Base-by-base conservation (phyloP, 1,284 basidiomycete genomes). In the Ustilago cynodontis region DNA sequence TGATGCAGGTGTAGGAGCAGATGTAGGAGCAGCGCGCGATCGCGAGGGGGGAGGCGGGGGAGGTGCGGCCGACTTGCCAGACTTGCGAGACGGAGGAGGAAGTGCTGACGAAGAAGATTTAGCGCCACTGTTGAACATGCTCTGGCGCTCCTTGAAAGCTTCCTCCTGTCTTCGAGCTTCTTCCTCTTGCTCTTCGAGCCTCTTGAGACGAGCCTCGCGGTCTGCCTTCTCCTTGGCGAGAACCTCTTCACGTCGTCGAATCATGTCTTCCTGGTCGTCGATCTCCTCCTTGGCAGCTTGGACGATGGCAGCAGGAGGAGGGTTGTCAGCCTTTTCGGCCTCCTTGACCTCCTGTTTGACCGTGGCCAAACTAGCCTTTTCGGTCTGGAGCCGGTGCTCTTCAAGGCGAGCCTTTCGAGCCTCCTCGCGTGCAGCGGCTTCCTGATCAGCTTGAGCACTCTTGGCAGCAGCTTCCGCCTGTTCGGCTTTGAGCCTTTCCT, bases 371-470 rank as follows among this genome's bases (percentile, higher is more conserved):
- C 75, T 72, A 24, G 55, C 59, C 55, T 78, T 76, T 22, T 82
- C 79, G 47, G 63, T 74, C 55, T 71, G 74, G 4, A 84, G 60
- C 22, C 71, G 75, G 58, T 77, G 75, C 59, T 83, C 84, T 43
- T 85, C 84, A 29, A 86, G 71, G 2, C 85, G 75, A 13, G 81
- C 79, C 22, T 76, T 74, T 10, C 84, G 65, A 7, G 82, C 81
- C 50, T 85, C 82, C 62, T 85, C 85, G 31, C 85, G 77, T 14
- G 71, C 84, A 18, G 78, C 79, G 0, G 83, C 83, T 62, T 86
- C 84, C n/a, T 75, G 69, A 39, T 86, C 84, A 5, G 84, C 85
- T 51, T 85, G 77, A 1, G 82, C 83, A 26, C 77, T 69, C 43
- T 79, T 74, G 20, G 78, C 81, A 28, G 79, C 78, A 28, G 84